These are phyloP conservation scores for Pseudogymnoascus destructans DNA, from an alignment of 2,329 filamentous ascomycete species.

Conservation along the genomic window DNA sequence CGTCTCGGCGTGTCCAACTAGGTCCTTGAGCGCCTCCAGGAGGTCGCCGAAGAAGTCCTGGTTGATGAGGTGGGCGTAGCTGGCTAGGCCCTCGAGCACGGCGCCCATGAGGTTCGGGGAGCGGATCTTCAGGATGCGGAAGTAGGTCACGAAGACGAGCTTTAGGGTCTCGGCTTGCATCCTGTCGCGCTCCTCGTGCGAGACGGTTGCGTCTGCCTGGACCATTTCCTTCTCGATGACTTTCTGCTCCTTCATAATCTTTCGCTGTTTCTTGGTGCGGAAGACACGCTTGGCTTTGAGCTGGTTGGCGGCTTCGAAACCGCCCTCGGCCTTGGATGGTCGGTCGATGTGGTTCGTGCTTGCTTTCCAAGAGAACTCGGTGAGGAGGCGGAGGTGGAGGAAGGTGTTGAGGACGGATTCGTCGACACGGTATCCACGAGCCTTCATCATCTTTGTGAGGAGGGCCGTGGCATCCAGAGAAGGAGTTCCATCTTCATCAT, in stretches of 20 bases:
- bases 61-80: conserved; percentile 94
- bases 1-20: conserved; percentile 64
- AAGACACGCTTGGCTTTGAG: conserved; percentile 69
- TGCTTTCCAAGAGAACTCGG: conserved; percentile 74
- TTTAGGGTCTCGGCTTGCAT: conserved; percentile 95
- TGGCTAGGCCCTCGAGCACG: conserved; percentile 83
- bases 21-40: conserved; percentile 83
- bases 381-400: conserved; percentile 73
- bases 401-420: conserved; percentile 85
- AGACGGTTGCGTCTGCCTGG: conserved; percentile 79
- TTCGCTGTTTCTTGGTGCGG: conserved; percentile 76
- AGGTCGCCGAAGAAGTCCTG: conserved; percentile 98
- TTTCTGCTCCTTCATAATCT: conserved; percentile 74
- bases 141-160: conserved; percentile 89
- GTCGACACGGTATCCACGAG: conserved; percentile 66
- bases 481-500: conserved; percentile 81
- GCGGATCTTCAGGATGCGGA: conserved; percentile 79
- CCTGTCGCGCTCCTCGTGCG: conserved; percentile 80
- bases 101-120: conserved; percentile 85
- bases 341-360: conserved; percentile 64
- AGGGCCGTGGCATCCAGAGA: conserved; percentile 77
- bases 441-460: conserved; percentile 90
- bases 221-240: conserved; percentile 84
- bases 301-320: conserved; percentile 38
- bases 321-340: conserved; percentile 32